These are phyloP conservation scores for Pezicula carpinea DNA, from an alignment of 2,329 filamentous ascomycete species.

Conservation along the genomic window DNA sequence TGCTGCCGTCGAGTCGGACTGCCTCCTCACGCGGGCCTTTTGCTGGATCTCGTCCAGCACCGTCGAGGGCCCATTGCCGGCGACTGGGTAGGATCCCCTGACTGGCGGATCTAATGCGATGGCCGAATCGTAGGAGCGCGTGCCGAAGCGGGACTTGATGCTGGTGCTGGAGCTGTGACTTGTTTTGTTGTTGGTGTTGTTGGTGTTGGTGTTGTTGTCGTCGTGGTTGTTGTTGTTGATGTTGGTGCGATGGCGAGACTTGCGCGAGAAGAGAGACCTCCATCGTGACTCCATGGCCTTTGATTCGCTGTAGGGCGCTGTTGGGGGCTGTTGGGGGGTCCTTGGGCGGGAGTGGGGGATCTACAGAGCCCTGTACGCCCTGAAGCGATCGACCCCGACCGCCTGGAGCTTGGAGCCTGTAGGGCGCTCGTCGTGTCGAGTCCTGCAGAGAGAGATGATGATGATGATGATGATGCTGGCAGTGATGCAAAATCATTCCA, in stretches of 20 bases:
- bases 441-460: no score
- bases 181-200: background rate
- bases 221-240: no score
- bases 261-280: background rate
- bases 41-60: conserved; percentile 32
- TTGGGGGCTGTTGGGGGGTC: background rate
- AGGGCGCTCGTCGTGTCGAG: no score
- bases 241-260: no score
- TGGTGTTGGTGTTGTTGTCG: no score
- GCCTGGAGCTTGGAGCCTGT: no score
- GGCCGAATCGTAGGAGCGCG: conserved; percentile 34
- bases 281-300: conserved; percentile 3
- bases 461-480: no score
- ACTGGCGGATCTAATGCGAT: conserved; percentile 33
- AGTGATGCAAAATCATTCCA: no score
- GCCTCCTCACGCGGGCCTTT: conserved; percentile 27
- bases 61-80: conserved; percentile 34
- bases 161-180: background rate
- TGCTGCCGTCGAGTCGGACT: conserved; percentile 9
- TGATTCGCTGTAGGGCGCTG: no score
- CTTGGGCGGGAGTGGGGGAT: conserved; percentile 7
- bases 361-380: conserved; percentile 5
- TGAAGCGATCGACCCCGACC: no score
- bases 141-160: conserved; percentile 5
- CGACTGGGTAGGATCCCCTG: conserved; percentile 36